Conservation (phyloP, 208 protist genomes). For the Leptomonas pyrrhocoris region DNA sequence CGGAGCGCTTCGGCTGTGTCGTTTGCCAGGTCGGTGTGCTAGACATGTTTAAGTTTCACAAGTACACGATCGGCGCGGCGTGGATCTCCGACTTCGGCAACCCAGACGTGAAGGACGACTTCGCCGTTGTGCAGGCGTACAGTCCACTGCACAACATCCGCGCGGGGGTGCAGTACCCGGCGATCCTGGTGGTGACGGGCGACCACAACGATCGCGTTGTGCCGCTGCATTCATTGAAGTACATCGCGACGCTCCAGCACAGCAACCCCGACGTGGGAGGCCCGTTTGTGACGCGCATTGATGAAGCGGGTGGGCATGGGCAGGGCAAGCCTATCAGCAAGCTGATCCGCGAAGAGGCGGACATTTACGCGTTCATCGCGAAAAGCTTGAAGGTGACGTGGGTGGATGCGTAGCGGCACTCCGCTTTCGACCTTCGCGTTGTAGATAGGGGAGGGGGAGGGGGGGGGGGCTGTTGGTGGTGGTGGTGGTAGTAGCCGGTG, state of each 20-base stretch:
- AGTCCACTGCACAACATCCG: constrained; percentile 94
- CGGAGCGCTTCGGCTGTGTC: constrained; percentile 81
- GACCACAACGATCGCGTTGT: constrained; percentile 97
- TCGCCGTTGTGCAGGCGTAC: constrained; percentile 91
- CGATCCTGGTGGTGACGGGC: constrained; percentile 90
- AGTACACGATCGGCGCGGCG: constrained; percentile 94
- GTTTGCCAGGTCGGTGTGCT: constrained; percentile 93
- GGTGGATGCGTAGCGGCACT: constrained; percentile 10
- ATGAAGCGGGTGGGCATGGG: constrained; percentile 86
- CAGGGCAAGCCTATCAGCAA: constrained; percentile 94
- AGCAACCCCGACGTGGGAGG: constrained; percentile 60
- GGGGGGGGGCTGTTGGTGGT: constrained; percentile 5
- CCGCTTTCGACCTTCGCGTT: background rate
- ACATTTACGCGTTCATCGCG: constrained; percentile 93
- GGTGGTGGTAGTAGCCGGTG: no score
- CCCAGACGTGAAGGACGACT: constrained; percentile 92
- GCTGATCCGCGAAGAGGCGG: constrained; percentile 79
- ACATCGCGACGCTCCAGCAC: constrained; percentile 93
- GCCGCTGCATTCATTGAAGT: constrained; percentile 96
- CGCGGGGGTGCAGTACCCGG: constrained; percentile 78
- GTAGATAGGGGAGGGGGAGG: no score
- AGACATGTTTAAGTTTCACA: constrained; percentile 96
- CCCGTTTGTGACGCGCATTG: constrained; percentile 85
- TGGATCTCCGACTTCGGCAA: constrained; percentile 94
- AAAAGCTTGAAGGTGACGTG: constrained; percentile 77